Evolutionary conservation across 2,329 filamentous ascomycete genomes (phyloP).

Genomic region (Talaromyces sp.): DNA sequence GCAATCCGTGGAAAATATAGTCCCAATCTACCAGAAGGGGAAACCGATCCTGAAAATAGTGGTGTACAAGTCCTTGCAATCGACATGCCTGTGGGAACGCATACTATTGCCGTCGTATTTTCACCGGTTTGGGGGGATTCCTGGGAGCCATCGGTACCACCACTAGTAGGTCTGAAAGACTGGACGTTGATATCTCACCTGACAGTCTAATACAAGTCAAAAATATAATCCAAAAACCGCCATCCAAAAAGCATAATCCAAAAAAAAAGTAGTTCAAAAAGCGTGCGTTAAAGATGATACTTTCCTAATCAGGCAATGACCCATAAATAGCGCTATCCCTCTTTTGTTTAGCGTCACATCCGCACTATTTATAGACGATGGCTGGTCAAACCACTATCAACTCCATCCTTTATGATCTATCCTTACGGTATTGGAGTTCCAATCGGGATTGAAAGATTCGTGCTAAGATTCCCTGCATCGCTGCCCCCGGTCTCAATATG

Average conservation of each 20-base stretch:
- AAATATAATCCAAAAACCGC: too few relatives aligned
- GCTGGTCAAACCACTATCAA: background rate
- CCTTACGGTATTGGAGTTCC: too few relatives aligned
- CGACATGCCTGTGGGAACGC: background rate
- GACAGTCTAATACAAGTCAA: background rate
- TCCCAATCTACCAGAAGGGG: background rate
- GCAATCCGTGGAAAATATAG: background rate
- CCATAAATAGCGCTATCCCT: background rate
- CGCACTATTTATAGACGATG: background rate
- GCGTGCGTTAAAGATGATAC: background rate
- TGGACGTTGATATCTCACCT: background rate
- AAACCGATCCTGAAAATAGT: background rate
- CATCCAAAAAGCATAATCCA: too few relatives aligned
- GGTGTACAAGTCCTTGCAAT: background rate
- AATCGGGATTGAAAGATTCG: background rate
- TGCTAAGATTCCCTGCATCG: background rate
- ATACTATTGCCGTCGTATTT: background rate
- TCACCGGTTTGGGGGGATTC: background rate
- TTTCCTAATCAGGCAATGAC: too few relatives aligned
- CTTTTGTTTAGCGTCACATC: background rate
- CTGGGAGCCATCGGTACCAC: background rate
- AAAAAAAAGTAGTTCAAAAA: too few relatives aligned
- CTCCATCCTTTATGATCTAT: too few relatives aligned
- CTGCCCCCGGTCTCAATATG: background rate
- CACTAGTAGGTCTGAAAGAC: background rate